These are phyloP conservation scores for Leishmania guyanensis DNA, from an alignment of 208 protist species.

Conservation along the genomic window DNA sequence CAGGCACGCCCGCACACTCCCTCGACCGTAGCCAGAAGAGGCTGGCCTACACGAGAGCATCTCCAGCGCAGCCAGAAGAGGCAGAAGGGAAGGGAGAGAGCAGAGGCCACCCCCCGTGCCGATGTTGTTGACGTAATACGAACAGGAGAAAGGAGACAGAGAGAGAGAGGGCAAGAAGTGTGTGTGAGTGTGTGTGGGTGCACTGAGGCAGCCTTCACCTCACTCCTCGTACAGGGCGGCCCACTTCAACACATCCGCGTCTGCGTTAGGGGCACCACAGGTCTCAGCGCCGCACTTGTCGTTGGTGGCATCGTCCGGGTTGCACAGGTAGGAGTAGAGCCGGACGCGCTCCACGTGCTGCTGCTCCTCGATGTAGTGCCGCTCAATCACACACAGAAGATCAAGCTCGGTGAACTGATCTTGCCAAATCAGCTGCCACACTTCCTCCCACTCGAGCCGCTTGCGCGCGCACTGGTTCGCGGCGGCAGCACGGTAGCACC, in stretches of 20 bases:
- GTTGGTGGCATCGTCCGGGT: background rate
- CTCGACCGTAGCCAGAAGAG: background rate
- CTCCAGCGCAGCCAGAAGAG: background rate
- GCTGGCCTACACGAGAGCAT: background rate
- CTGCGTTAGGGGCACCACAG: background rate
- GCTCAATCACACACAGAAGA: constrained; percentile 27
- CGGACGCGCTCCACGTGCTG: constrained; percentile 23
- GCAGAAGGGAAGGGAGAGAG: background rate
- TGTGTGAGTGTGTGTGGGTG: constrained; percentile 4
- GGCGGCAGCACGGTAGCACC: constrained; percentile 12
- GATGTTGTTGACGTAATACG: too few species aligned
- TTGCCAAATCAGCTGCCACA: constrained; percentile 27
- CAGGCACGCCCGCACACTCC: background rate
- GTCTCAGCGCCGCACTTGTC: background rate
- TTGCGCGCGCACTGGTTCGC: constrained; percentile 20
- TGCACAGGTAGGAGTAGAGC: constrained; percentile 12
- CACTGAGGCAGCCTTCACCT: background rate
- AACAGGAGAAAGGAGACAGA: background rate
- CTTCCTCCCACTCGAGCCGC: constrained; percentile 57
- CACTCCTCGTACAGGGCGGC: constrained; percentile 12
- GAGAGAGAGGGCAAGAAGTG: background rate
- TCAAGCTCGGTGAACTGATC: constrained; percentile 32
- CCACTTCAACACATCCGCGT: constrained; percentile 2
- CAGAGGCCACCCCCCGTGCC: background rate
- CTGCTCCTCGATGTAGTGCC: constrained; percentile 37